These are phyloP conservation scores for Colletotrichum karsti DNA, from an alignment of 2,329 filamentous ascomycete species.

Conservation along the genomic window DNA sequence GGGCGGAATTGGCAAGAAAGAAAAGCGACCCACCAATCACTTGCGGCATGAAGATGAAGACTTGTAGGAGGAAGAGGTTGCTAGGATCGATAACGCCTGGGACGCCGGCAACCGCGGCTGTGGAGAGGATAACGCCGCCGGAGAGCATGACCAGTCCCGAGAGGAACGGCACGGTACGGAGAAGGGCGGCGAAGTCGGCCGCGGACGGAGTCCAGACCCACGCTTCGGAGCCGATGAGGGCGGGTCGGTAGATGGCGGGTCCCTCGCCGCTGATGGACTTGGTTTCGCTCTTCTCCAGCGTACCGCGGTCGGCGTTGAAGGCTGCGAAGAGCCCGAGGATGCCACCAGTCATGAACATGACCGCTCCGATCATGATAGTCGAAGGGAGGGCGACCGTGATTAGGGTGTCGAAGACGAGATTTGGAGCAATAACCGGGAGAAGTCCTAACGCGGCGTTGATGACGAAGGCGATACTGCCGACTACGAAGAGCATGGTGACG, in stretches of 20 bases:
- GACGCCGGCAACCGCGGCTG: neutral
- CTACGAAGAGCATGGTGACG: neutral
- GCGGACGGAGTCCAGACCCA: neutral
- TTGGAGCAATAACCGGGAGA: neutral
- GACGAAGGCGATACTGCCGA: neutral
- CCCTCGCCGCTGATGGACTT: neutral
- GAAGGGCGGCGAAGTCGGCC: neutral
- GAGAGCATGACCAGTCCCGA: neutral
- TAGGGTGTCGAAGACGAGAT: neutral
- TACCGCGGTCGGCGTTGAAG: slow-evolving; percentile 4
- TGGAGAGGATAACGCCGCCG: neutral
- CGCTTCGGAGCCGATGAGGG: neutral
- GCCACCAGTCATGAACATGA: neutral
- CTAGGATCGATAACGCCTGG: neutral
- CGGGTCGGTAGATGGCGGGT: neutral
- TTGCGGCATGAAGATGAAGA: neutral
- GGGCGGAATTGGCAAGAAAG: neutral
- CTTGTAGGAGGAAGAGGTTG: neutral
- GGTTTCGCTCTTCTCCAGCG: neutral
- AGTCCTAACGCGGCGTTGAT: neutral
- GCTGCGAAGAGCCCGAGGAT: neutral
- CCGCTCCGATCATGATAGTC: neutral
- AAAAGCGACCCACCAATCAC: neutral
- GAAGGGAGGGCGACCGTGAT: neutral
- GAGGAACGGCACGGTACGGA: neutral